A percentile compares a stretch with the other conserved stretches of the same genome.
phyloP scores from a whole-genome alignment of 2,329 filamentous ascomycete genomes.

The Stagonosporopsis vannaccii region DNA sequence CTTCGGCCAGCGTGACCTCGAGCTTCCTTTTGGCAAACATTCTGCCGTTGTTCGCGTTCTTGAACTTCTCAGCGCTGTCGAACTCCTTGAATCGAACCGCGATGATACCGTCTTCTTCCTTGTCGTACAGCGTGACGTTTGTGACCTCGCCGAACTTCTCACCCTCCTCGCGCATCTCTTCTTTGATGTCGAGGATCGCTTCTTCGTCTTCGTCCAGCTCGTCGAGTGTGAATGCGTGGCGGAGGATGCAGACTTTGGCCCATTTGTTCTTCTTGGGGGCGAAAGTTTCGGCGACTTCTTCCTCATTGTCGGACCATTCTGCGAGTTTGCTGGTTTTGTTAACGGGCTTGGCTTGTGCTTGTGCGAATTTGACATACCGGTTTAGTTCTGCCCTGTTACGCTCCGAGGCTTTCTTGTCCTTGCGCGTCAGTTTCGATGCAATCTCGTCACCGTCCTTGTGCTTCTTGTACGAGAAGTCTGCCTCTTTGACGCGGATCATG shows the following conservation, averaged over 20 bases:
- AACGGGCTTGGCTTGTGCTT: background rate
- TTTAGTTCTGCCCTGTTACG: conserved; percentile 90
- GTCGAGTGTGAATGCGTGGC: conserved; percentile 89
- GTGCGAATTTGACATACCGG: conserved; percentile 48
- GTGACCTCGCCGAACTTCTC: conserved; percentile 85
- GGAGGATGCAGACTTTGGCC: conserved; percentile 85
- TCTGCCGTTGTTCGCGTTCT: conserved; percentile 28
- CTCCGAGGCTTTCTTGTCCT: conserved; percentile 88
- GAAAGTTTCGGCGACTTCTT: conserved; percentile 50
- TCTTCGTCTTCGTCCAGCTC: conserved; percentile 86
- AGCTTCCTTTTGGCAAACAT: conserved; percentile 28
- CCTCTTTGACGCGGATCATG: conserved; percentile 79
- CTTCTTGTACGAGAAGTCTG: conserved; percentile 92
- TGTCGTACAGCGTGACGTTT: conserved; percentile 89
- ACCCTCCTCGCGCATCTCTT: conserved; percentile 92
- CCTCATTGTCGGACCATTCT: conserved; percentile 92
- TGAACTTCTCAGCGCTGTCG: conserved; percentile 62
- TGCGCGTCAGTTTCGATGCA: conserved; percentile 61
- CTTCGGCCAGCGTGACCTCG: conserved; percentile 34
- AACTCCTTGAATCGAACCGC: conserved; percentile 80
- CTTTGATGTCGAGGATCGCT: conserved; percentile 87
- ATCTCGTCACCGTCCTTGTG: conserved; percentile 67
- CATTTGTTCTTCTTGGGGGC: conserved; percentile 64
- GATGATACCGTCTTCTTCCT: conserved; percentile 83
- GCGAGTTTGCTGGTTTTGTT: conserved; percentile 73